Evolutionary conservation across 1,284 basidiomycete genomes (phyloP).

Genomic region (Xanthoconium separans): DNA sequence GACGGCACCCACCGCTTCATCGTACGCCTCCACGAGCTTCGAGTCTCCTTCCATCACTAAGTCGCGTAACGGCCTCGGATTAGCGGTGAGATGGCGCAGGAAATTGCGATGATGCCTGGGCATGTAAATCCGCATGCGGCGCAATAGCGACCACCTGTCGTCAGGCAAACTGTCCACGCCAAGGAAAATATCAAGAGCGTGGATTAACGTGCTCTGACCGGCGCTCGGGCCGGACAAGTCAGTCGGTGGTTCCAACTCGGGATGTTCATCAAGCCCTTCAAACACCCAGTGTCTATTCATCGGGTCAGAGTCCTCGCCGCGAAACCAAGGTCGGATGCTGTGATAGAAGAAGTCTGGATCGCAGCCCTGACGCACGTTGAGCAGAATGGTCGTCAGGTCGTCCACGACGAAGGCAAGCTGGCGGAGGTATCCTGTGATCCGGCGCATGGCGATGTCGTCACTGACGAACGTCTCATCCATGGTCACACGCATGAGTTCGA

Average conservation of each 20-base stretch:
- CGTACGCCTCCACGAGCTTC: constrained; percentile 63
- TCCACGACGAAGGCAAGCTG: constrained; percentile 69
- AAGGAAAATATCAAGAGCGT: constrained; percentile 88
- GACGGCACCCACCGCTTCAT: constrained; percentile 69
- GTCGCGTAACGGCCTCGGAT: constrained; percentile 55
- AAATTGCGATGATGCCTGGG: constrained; percentile 91
- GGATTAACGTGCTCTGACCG: constrained; percentile 87
- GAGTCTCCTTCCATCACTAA: constrained; percentile 26
- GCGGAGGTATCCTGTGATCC: constrained; percentile 74
- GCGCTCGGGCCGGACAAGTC: constrained; percentile 87
- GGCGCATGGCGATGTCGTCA: constrained; percentile 71
- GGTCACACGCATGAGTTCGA: constrained; percentile 83
- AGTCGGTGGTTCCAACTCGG: constrained; percentile 47
- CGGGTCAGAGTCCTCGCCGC: constrained; percentile 74
- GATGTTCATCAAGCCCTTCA: constrained; percentile 65
- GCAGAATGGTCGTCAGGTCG: constrained; percentile 59
- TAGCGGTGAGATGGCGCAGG: constrained; percentile 74
- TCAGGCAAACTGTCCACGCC: constrained; percentile 64
- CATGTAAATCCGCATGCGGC: constrained; percentile 89
- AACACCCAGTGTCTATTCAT: constrained; percentile 73
- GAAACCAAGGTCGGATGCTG: constrained; percentile 90
- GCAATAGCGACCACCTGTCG: constrained; percentile 54
- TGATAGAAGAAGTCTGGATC: constrained; percentile 84
- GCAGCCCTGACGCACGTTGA: constrained; percentile 70
- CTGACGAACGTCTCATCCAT: constrained; percentile 93